Percentiles rank a stretch among this genome's conserved stretches.
Evolutionary conservation across 192 early-diverging fungal genomes (phyloP).

Genomic region (Fimicolochytrium jonesii): DNA sequence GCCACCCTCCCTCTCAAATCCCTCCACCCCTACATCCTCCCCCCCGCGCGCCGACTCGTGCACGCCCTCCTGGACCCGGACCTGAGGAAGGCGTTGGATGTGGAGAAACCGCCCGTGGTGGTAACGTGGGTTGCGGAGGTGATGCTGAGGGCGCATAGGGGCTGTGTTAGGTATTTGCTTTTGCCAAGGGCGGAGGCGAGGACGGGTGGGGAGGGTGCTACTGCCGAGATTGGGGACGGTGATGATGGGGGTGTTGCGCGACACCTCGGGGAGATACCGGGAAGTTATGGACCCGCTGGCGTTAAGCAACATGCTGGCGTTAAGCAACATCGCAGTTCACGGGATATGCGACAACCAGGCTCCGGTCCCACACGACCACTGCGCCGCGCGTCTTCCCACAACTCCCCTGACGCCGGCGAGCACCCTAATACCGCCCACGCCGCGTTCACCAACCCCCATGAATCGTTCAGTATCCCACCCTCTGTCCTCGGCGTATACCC

Average conservation of each 20-base stretch:
- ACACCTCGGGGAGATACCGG: too few species aligned
- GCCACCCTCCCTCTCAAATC: constrained; percentile 19
- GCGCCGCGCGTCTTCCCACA: not conserved
- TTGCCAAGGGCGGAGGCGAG: constrained; percentile 14
- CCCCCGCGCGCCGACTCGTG: constrained; percentile 10
- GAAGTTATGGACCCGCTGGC: too few species aligned
- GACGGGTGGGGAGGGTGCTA: not conserved
- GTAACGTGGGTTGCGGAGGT: constrained; percentile 18
- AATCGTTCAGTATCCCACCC: not conserved
- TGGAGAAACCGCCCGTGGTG: constrained; percentile 10
- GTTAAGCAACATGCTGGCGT: too few species aligned
- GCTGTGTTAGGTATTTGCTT: constrained; percentile 12
- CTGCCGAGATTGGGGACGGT: not conserved
- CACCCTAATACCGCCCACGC: not conserved
- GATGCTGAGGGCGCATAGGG: constrained; percentile 11
- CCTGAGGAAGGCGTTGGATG: not conserved
- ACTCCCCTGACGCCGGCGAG: not conserved
- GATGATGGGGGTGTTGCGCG: too few species aligned
- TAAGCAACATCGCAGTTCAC: too few species aligned
- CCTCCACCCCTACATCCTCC: constrained; percentile 10
- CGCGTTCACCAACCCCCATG: not conserved
- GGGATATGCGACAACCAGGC: too few species aligned
- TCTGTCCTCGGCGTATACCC: too few species aligned
- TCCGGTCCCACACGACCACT: not conserved
- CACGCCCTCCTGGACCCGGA: constrained; percentile 16